Evolutionary conservation across 768 basidiomycete genomes (phyloP), one percentile per base, ranked within the genome.

Genomic region (Rhizopogon sp.): DNA sequence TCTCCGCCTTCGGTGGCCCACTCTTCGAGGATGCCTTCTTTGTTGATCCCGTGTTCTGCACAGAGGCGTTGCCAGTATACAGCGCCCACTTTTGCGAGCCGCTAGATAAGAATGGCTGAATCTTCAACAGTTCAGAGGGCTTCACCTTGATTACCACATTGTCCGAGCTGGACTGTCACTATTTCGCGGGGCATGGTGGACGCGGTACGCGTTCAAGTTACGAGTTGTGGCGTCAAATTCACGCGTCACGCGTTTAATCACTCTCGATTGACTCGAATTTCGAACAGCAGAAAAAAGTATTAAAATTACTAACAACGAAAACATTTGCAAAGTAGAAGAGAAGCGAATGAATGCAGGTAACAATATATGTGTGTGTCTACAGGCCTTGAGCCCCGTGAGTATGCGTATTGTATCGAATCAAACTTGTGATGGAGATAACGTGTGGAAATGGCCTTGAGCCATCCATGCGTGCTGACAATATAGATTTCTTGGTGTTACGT

Each of bases 1-100:
- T 99, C 97, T 8, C 92, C 92, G 17, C 90, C 91, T 63, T 95
- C 93, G 1, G 88, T 90, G 6, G 95, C 94, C 90, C 93, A 96
- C 58, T 98, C 95, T 70, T 98, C 95, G 45, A 98, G 84, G 56
- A 93, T 92, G 29, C 97, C 97, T 62, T 95, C 90, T 55, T 89
- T 88, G 69, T 83, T 94, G 75, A 99, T 98, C 16, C 97, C 97
- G 71, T 99, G 97, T 73, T 99, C 97, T 16, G 93, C 92, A 64
- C 97, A 98, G 16, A 99, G 82, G 43, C 96, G 88, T 64, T 98
- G 94, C 97, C 97, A 99, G 75, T 88, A 99, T 59, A 97, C 94
- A 51, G 92, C 87, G 44, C 94, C 93, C 87, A 98, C 96, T 98
- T 70, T 43, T 43, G 46, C 56, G 40, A 43, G 54, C 47, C 39